These are phyloP conservation scores for Ganoderma lucidum DNA, from an alignment of 1,284 basidiomycete species.

Conservation along the genomic window DNA sequence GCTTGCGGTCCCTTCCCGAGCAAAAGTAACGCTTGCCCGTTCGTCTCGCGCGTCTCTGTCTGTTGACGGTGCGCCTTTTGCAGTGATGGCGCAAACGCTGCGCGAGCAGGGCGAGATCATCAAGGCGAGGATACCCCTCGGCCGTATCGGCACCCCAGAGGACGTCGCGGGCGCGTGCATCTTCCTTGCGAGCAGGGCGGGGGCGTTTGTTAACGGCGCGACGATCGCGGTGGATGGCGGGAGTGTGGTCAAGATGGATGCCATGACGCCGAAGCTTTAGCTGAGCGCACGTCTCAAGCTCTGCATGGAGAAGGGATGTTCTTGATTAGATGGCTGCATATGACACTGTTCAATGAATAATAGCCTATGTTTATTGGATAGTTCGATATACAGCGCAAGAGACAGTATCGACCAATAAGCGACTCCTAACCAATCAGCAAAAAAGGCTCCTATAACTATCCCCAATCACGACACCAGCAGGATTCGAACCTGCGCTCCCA, in stretches of 20 bases:
- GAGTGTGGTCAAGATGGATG: conserved; percentile 31
- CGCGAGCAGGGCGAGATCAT: conserved; percentile 56
- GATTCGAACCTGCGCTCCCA: conserved; percentile 39
- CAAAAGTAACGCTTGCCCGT: conserved; percentile 50
- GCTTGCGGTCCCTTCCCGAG: conserved; percentile 68
- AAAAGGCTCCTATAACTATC: too few species aligned
- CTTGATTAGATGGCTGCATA: neutral
- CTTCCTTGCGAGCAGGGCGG: conserved; percentile 67
- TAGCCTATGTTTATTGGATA: too few species aligned
- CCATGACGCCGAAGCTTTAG: conserved; percentile 26
- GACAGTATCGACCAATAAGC: too few species aligned
- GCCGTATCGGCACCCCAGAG: conserved; percentile 66
- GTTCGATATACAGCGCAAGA: neutral
- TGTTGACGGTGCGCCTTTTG: neutral
- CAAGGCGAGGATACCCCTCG: conserved; percentile 55
- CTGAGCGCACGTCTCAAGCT: neutral
- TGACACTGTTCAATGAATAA: too few species aligned
- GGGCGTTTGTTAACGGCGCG: conserved; percentile 70
- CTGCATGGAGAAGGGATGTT: neutral
- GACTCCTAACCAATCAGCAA: too few species aligned
- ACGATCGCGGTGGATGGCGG: conserved; percentile 67
- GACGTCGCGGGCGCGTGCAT: conserved; percentile 71
- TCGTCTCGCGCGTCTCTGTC: neutral
- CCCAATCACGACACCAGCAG: conserved; percentile 30
- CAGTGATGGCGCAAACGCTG: conserved; percentile 71